Conservation (phyloP, 1,139 yeast species). For the Debaryomycetaceae sp. region DNA sequence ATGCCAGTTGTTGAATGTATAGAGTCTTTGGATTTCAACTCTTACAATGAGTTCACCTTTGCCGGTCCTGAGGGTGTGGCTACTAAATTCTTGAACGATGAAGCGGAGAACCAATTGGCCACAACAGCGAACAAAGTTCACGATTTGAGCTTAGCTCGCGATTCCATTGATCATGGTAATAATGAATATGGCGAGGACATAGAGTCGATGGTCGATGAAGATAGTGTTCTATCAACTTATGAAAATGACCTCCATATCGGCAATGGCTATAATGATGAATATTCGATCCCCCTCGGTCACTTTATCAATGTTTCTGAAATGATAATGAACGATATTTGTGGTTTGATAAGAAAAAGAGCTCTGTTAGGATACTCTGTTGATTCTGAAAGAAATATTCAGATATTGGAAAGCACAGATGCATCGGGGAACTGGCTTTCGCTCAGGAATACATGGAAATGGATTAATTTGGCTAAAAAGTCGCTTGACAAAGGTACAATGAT, state of each 20-base stretch:
- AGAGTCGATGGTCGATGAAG: slow-evolving; percentile 8
- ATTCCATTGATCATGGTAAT: neutral
- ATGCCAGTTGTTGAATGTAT: slow-evolving; percentile 75
- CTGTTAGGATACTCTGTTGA: slow-evolving; percentile 69
- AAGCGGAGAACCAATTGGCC: slow-evolving; percentile 2
- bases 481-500: slow-evolving; percentile 69
- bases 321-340: slow-evolving; percentile 61
- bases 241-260: slow-evolving; percentile 16
- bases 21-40: slow-evolving; percentile 61
- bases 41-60: slow-evolving; percentile 66
- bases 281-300: slow-evolving; percentile 26
- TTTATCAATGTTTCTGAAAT: slow-evolving; percentile 35
- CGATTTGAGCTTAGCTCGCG: neutral
- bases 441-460: slow-evolving; percentile 88
- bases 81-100: slow-evolving; percentile 34
- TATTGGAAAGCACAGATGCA: slow-evolving; percentile 52
- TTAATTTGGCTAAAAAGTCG: slow-evolving; percentile 65
- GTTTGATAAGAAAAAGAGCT: slow-evolving; percentile 68
- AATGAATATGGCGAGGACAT: neutral
- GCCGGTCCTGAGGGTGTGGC: slow-evolving; percentile 61
- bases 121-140: neutral
- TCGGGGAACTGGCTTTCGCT: slow-evolving; percentile 59
- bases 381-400: slow-evolving; percentile 58
- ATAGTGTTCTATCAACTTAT: slow-evolving; percentile 5
- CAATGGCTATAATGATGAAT: slow-evolving; percentile 20